A percentile compares a stretch with the other conserved stretches of the same genome.
Conservation (phyloP, 257 asterid genomes). For the Solanum pennellii region DNA sequence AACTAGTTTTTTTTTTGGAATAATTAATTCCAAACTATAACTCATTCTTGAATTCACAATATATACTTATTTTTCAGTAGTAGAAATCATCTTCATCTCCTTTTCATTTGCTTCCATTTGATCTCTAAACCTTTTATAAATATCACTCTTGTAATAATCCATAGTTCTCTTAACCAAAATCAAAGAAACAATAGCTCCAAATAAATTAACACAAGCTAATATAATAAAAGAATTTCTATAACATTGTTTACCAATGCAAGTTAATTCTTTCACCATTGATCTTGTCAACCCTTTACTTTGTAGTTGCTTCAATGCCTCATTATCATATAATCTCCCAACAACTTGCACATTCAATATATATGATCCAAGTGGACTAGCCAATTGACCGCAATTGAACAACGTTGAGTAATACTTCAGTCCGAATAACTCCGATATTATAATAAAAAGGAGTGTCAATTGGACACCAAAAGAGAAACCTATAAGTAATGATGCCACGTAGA, state of each 20-base stretch:
- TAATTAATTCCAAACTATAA: neutral
- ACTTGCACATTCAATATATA: constrained; percentile 17
- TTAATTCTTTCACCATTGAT: constrained; percentile 14
- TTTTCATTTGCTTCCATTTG: constrained; percentile 6
- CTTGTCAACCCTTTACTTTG: constrained; percentile 4
- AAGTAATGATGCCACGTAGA: constrained; percentile 7
- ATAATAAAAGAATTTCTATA: constrained; percentile 8
- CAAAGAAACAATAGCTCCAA: constrained; percentile 16
- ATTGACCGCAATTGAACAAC: constrained; percentile 16
- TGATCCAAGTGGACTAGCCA: constrained; percentile 26
- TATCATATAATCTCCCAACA: constrained; percentile 20
- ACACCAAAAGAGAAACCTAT: constrained; percentile 17
- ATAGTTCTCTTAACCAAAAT: constrained; percentile 17
- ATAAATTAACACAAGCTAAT: constrained; percentile 8
- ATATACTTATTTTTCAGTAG: neutral
- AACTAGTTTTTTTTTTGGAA: too few species aligned
- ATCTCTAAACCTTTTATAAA: constrained; percentile 18
- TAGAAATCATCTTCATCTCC: neutral
- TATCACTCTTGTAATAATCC: constrained; percentile 8
- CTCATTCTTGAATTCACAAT: neutral
- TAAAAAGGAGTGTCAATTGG: constrained; percentile 16
- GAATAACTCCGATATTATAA: constrained; percentile 11
- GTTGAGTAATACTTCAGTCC: constrained; percentile 19
- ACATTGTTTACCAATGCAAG: constrained; percentile 21
- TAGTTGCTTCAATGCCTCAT: constrained; percentile 17